phyloP scores from a whole-genome alignment of 31 red algal species.

The Porphyra umbilicalis region DNA sequence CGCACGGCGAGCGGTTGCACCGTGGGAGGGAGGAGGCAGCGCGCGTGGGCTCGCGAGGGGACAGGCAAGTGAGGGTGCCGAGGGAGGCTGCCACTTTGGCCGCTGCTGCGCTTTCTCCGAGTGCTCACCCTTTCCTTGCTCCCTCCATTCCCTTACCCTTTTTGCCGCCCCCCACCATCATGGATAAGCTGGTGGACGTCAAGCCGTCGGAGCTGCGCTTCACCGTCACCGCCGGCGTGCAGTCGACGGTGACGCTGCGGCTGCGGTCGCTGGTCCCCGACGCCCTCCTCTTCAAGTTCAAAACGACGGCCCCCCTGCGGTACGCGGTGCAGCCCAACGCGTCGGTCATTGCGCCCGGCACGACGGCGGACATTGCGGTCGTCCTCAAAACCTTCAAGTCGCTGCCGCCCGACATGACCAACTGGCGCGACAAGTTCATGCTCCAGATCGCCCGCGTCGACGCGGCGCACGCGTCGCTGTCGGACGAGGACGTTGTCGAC shows the following conservation, averaged over 20 bases:
- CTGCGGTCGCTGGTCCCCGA: neutral
- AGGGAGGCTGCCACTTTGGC: too few relatives aligned
- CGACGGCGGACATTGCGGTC: neutral
- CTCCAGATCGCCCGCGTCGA: constrained; percentile 1
- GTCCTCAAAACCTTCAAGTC: neutral
- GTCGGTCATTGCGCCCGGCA: constrained; percentile 4
- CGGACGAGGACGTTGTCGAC: neutral
- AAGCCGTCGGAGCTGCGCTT: neutral
- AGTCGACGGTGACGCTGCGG: neutral
- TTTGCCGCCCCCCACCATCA: neutral
- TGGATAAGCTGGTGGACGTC: neutral
- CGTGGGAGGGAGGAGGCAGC: too few relatives aligned
- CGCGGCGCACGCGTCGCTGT: neutral
- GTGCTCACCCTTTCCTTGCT: neutral
- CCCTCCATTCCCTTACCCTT: neutral
- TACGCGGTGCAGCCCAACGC: constrained; percentile 12
- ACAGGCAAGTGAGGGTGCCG: too few relatives aligned
- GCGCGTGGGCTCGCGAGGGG: too few relatives aligned
- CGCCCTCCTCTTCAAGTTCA: constrained; percentile 7
- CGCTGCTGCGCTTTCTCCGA: too few relatives aligned
- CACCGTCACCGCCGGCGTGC: neutral
- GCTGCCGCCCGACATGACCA: neutral
- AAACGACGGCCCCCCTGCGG: constrained; percentile 5
- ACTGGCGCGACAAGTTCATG: constrained; percentile 4
- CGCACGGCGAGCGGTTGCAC: too few relatives aligned